Base-by-base conservation (phyloP, 345 rosid genomes). In the Pistacia integerrima region DNA sequence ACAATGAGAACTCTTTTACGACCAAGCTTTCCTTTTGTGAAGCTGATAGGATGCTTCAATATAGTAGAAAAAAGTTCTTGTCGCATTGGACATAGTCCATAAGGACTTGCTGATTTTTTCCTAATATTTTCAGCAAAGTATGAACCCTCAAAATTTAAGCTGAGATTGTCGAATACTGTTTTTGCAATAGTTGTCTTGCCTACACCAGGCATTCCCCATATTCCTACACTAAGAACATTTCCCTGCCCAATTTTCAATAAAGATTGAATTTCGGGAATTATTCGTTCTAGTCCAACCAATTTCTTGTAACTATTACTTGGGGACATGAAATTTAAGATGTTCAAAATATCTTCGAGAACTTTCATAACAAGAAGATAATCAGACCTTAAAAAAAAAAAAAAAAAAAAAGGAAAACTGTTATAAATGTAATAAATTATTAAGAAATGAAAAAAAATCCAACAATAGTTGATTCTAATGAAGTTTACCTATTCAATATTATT, bases 71-170 rank as follows among this genome's bases (percentile, higher is more conserved):
- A 71, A 25, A 84, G 76, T n/a, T 79, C 33, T 58, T 51, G 61
- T 77, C 36, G 81, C 35, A 67, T 60, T 28, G 52, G 38, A 20
- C 3, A 58, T 0, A 61, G 55, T 16, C 81, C 74, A 76, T 20
- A 52, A 10, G 73, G 33, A 30, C 33, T 49, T 4, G 7, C 1
- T 2, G 52, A 49, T 49, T 49, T 12, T 49, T 13, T 84, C 75
- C 81, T 84, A 59, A 88, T 88, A 63, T 84, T 84, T 35, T 64
- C 72, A 12, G 85, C 62, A 22, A 89, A 82, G 83, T 77, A 79
- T 46, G 72, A 75, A 36, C 85, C 81, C 8, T 87, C 78, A 57
- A 87, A n/a, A n/a, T n/a, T n/a, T n/a, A n/a, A n/a, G 72, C n/a
- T n/a, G n/a, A n/a, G n/a, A n/a, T n/a, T n/a, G n/a, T n/a, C n/a